Conservation (phyloP, 352 stramenopile species). For the Pythium sukuiense region DNA sequence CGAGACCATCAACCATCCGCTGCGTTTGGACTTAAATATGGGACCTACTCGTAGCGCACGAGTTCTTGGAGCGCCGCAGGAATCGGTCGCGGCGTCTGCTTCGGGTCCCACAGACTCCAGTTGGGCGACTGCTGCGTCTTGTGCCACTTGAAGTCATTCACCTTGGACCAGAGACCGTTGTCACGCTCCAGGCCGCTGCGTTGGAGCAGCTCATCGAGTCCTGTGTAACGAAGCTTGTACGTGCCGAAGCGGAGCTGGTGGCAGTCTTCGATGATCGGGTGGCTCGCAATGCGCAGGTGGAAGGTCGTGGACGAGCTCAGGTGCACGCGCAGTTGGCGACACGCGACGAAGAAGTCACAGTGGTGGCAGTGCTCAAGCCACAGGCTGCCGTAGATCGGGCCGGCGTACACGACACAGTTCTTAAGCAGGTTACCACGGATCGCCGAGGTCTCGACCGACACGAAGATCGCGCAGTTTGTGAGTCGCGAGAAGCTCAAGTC, state of each 20-base stretch:
- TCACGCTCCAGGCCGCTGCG: slow-evolving; percentile 50
- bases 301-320: slow-evolving; percentile 67
- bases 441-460: slow-evolving; percentile 69
- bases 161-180: slow-evolving; percentile 77
- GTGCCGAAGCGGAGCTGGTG: slow-evolving; percentile 77
- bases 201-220: slow-evolving; percentile 61
- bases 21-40: slow-evolving; percentile 3
- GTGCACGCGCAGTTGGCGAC: slow-evolving; percentile 87
- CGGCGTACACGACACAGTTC: slow-evolving; percentile 72
- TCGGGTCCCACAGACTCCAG: slow-evolving; percentile 69
- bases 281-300: slow-evolving; percentile 77
- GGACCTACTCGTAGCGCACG: slow-evolving; percentile 38
- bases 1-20: slow-evolving; percentile 1
- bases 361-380: slow-evolving; percentile 81
- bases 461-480: slow-evolving; percentile 67
- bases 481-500: slow-evolving; percentile 77
- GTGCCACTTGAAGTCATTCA: slow-evolving; percentile 94
- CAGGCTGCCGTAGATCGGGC: slow-evolving; percentile 79
- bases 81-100: slow-evolving; percentile 41
- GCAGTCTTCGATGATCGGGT: slow-evolving; percentile 92
- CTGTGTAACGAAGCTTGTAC: slow-evolving; percentile 67
- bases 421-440: slow-evolving; percentile 69
- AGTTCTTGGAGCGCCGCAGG: slow-evolving; percentile 34
- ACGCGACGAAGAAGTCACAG: slow-evolving; percentile 83
- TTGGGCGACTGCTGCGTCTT: slow-evolving; percentile 84